Evolutionary conservation across 1,284 basidiomycete species (phyloP), one percentile per base, ranked within the genome.

Genomic region (Cryptococcus sp.): DNA sequence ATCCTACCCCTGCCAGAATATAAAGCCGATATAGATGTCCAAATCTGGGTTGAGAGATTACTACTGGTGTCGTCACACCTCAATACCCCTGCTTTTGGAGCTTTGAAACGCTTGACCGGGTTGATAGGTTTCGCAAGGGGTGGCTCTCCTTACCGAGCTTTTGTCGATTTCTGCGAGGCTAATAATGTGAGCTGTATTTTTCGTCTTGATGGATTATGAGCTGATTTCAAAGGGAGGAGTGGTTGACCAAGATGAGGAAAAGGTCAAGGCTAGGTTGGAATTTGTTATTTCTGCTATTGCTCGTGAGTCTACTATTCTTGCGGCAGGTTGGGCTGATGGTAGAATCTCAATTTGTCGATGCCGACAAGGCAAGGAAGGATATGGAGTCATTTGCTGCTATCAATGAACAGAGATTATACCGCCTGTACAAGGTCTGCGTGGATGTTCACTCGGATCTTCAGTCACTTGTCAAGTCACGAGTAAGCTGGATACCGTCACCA

Each of bases 401-500:
- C 36, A 97, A 97, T 70, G 91, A 97, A 63, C 80, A 80, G 19
- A 81, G 90, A 46, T 77, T 94, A 10, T 96, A 92, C 77, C 91
- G 87, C 71, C 78, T 93, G 4, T 77, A 94, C 41, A 86, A 83
- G 66, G 85, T 82, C 0, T 85, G 88, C 62, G 82, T 90, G 76
- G 91, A 97, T 69, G 79, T 85, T 0, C 84, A 89, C 61, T 85
- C 85, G 0, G 88, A 94, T 65, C 74, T 98, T 24, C 90, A 87
- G 67, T 80, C 80, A 4, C 78, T 93, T 2, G 78, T 88, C 54
- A 97, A 94, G 74, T 79, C 87, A 7, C 81, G 81, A 44, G 88
- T 89, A 32, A 64, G 82, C 11, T 19, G n/a, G n/a, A n/a, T n/a
- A n/a, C n/a, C n/a, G n/a, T n/a, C n/a, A n/a, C n/a, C n/a, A n/a